phyloP scores from a whole-genome alignment of 306 rosid genomes.

The Vicia faba region DNA sequence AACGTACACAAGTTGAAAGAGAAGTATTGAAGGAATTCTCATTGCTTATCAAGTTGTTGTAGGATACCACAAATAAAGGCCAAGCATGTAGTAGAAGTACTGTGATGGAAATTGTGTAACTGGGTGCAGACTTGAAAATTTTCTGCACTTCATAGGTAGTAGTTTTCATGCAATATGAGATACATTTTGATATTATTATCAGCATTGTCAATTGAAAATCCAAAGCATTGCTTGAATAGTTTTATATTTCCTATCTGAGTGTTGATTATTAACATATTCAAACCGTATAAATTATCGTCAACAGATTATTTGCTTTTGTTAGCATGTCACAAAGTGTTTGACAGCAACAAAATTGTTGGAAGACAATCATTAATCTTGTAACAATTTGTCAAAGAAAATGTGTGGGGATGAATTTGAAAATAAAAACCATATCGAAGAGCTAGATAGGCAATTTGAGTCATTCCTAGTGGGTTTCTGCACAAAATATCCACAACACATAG shows the following conservation, averaged over 20 bases:
- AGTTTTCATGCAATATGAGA: not conserved
- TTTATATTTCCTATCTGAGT: not conserved
- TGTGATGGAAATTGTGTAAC: constrained; percentile 7
- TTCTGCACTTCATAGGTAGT: constrained; percentile 1
- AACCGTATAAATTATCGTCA: too few species aligned
- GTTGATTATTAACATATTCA: not conserved
- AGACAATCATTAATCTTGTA: too few species aligned
- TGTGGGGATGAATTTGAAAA: too few species aligned
- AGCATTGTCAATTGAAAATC: not conserved
- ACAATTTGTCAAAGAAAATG: too few species aligned
- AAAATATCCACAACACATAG: too few species aligned
- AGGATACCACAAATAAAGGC: constrained; percentile 21
- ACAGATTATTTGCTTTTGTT: too few species aligned
- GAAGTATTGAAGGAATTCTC: constrained; percentile 28
- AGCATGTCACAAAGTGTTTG: too few species aligned
- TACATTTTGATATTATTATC: not conserved
- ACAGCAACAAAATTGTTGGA: too few species aligned
- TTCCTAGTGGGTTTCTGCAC: too few species aligned
- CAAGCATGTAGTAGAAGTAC: not conserved
- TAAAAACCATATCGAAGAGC: too few species aligned
- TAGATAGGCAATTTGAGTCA: too few species aligned
- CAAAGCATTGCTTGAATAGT: not conserved
- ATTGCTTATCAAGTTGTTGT: constrained; percentile 27
- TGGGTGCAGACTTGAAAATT: not conserved
- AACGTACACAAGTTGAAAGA: constrained; percentile 19